phyloP scores from a whole-genome alignment of 441 rosid species.

The Gossypium gossypioides region DNA sequence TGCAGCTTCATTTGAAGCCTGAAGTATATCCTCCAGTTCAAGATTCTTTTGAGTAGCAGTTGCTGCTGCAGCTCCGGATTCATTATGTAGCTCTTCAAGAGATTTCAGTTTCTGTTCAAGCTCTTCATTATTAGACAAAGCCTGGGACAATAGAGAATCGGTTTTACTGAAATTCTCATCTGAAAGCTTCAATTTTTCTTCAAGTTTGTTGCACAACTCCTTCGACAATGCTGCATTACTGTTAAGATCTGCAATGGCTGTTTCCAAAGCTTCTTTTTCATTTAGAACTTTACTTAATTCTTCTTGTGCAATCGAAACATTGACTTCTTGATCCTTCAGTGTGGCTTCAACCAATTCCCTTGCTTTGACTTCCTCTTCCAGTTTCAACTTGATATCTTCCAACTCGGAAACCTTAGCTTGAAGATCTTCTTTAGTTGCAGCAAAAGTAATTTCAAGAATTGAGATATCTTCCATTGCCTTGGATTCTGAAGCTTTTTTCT shows the following conservation, averaged over 20 bases:
- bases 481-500: conserved; percentile 58
- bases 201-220: conserved; percentile 45
- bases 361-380: conserved; percentile 41
- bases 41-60: conserved; percentile 62
- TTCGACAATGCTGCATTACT: conserved; percentile 32
- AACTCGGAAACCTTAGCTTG: conserved; percentile 44
- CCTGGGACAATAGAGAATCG: conserved; percentile 61
- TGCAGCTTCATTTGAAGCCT: conserved; percentile 49
- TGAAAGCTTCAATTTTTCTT: conserved; percentile 56
- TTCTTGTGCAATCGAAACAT: conserved; percentile 25
- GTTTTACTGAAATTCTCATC: conserved; percentile 56
- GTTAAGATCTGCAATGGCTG: conserved; percentile 42
- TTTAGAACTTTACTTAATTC: conserved; percentile 26
- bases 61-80: conserved; percentile 51
- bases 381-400: conserved; percentile 40
- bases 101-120: conserved; percentile 70
- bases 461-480: conserved; percentile 50
- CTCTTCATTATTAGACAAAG: conserved; percentile 59
- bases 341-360: conserved; percentile 39
- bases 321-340: conserved; percentile 30
- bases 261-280: conserved; percentile 59
- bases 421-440: conserved; percentile 44
- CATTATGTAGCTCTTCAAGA: conserved; percentile 49
- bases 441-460: conserved; percentile 37
- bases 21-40: conserved; percentile 59